Conservation (phyloP, 495 filamentous ascomycete genomes). For the Penicillium canariense region DNA sequence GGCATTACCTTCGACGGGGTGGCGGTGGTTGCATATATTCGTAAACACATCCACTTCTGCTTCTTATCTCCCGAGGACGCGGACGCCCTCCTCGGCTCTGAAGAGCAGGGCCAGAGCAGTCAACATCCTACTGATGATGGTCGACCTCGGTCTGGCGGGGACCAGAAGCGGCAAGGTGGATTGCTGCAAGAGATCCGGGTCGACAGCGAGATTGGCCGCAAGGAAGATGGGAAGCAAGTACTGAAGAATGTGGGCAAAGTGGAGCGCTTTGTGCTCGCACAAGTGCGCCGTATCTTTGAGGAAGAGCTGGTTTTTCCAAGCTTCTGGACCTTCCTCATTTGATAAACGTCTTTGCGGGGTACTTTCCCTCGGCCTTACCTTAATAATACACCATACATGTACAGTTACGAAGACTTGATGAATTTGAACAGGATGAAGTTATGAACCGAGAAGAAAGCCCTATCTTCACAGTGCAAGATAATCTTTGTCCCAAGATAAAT, state of each 20-base stretch:
- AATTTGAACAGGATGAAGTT: constrained; percentile 10
- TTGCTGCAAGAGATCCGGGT: constrained; percentile 89
- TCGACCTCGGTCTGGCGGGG: constrained; percentile 20
- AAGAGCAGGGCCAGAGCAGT: constrained; percentile 41
- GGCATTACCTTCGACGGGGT: constrained; percentile 93
- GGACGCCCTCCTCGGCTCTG: constrained; percentile 57
- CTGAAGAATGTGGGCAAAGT: constrained; percentile 98
- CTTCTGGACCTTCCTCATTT: constrained; percentile 96
- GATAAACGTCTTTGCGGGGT: not conserved
- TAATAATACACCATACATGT: constrained; percentile 3
- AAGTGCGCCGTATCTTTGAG: constrained; percentile 94
- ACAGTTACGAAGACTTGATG: constrained; percentile 23
- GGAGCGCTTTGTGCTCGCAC: constrained; percentile 93
- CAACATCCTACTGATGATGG: constrained; percentile 25
- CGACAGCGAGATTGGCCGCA: constrained; percentile 93
- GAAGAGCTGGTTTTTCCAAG: constrained; percentile 98
- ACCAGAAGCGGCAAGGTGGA: constrained; percentile 59
- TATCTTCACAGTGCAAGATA: constrained; percentile 14
- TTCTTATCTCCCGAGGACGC: constrained; percentile 89
- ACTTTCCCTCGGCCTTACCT: not conserved
- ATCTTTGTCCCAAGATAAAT: not conserved
- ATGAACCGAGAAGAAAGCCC: constrained; percentile 9
- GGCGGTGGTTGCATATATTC: constrained; percentile 84
- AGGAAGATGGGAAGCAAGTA: constrained; percentile 86
- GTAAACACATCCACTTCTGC: constrained; percentile 78